These are phyloP conservation scores for Madurella mycetomatis DNA, from an alignment of 2,329 filamentous ascomycete species.

Conservation along the genomic window DNA sequence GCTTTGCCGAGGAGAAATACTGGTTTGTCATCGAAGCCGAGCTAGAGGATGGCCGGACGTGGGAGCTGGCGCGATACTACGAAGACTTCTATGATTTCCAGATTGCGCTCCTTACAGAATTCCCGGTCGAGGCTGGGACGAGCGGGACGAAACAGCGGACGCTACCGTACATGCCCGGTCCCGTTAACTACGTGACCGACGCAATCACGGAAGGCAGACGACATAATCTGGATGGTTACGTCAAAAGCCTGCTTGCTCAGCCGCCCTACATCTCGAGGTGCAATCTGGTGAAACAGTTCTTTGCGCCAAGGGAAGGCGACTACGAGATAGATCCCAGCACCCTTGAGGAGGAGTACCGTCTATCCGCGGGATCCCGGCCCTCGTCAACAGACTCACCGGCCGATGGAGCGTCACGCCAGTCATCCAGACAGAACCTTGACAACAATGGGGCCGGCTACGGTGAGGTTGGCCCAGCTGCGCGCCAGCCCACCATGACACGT, in stretches of 20 bases:
- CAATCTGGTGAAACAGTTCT: conserved; percentile 82
- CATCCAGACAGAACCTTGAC: conserved; percentile 60
- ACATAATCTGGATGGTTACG: conserved; percentile 90
- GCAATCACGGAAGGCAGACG: conserved; percentile 90
- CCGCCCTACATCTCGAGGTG: conserved; percentile 80
- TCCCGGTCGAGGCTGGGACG: conserved; percentile 89
- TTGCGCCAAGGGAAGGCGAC: conserved; percentile 83
- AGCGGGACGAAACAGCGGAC: conserved; percentile 73
- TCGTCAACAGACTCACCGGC: conserved; percentile 61
- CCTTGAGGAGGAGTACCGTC: conserved; percentile 63
- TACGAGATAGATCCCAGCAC: conserved; percentile 80
- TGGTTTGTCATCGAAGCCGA: conserved; percentile 96
- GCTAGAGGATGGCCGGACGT: conserved; percentile 84
- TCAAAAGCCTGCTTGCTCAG: conserved; percentile 83
- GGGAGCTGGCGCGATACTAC: conserved; percentile 92
- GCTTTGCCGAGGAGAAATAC: conserved; percentile 95
- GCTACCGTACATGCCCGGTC: conserved; percentile 95
- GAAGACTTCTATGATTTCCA: conserved; percentile 99
- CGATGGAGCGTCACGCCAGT: conserved; percentile 59
- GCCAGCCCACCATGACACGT: conserved; percentile 36
- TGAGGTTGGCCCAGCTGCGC: conserved; percentile 43
- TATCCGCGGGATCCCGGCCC: conserved; percentile 65
- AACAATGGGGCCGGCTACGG: conserved; percentile 44
- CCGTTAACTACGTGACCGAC: conserved; percentile 97
- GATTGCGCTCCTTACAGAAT: conserved; percentile 86